phyloP scores from a whole-genome alignment of 768 basidiomycete genomes.

The Podaxis sp. region DNA sequence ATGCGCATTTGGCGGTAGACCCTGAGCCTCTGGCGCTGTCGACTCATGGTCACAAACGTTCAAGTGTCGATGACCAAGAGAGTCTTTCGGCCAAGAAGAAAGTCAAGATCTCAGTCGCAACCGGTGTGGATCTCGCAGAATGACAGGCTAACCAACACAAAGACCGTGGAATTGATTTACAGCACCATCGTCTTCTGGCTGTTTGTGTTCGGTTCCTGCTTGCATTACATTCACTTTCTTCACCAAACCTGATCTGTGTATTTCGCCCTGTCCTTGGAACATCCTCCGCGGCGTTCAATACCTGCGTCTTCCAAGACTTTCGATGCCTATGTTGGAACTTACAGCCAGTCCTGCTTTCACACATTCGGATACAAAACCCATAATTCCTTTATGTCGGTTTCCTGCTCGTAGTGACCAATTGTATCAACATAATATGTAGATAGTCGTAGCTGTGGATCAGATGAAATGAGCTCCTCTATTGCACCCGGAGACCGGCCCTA shows the following conservation, averaged over 20 bases:
- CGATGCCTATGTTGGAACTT: too few relatives aligned
- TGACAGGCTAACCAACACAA: constrained; percentile 26
- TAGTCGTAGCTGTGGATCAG: too few relatives aligned
- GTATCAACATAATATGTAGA: too few relatives aligned
- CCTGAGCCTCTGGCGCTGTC: neutral
- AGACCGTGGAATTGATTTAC: neutral
- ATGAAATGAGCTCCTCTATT: neutral
- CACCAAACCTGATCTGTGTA: neutral
- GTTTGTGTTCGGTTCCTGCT: neutral
- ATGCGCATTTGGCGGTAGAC: constrained; percentile 26
- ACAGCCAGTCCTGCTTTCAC: too few relatives aligned
- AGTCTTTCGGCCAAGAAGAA: constrained; percentile 49
- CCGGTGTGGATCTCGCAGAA: constrained; percentile 74
- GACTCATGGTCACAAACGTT: constrained; percentile 27
- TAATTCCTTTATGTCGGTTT: too few relatives aligned
- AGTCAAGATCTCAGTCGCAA: constrained; percentile 69
- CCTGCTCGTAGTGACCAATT: too few relatives aligned
- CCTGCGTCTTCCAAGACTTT: too few relatives aligned
- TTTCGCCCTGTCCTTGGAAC: too few relatives aligned
- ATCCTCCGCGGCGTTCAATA: too few relatives aligned
- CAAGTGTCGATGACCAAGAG: constrained; percentile 27
- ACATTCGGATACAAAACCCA: too few relatives aligned
- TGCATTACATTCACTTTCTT: neutral
- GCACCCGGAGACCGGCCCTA: constrained; percentile 16
- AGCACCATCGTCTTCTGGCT: neutral